phyloP scores from a whole-genome alignment of 139 green algal genomes.

The Closterium sp. region DNA sequence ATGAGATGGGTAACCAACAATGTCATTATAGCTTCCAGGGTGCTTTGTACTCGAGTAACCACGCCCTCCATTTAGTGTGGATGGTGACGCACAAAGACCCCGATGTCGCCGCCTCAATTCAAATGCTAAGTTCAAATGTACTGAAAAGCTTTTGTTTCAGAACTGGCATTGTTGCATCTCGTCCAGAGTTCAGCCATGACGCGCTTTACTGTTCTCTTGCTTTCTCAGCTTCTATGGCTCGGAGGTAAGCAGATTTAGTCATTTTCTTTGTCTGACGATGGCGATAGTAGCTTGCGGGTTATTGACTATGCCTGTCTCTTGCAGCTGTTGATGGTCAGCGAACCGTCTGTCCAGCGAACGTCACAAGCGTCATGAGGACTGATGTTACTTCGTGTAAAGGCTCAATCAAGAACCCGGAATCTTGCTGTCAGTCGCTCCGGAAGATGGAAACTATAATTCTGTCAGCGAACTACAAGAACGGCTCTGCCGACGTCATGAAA shows the following conservation, averaged over 20 bases:
- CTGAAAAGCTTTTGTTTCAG: not conserved
- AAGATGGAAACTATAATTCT: not conserved
- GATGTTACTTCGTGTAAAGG: not conserved
- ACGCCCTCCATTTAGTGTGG: not conserved
- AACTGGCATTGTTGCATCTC: not conserved
- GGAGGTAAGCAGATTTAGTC: not conserved
- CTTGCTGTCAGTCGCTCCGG: not conserved
- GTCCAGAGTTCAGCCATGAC: not conserved
- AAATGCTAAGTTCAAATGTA: too few species aligned
- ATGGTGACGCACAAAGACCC: too few species aligned
- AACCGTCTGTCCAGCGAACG: not conserved
- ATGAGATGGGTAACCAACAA: too few species aligned
- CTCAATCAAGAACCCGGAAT: not conserved
- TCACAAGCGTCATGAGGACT: not conserved
- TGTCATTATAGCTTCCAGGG: too few species aligned
- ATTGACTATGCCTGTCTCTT: not conserved
- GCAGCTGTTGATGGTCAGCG: not conserved
- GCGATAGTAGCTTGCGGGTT: not conserved
- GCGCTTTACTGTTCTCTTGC: not conserved
- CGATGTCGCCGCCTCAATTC: not conserved
- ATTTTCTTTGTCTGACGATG: not conserved
- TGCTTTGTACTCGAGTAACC: too few species aligned
- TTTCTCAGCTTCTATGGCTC: not conserved
- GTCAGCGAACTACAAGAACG: not conserved
- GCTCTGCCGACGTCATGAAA: not conserved